These are phyloP conservation scores for Aureobasidium sp. DNA, from an alignment of 2,329 filamentous ascomycete species.

Conservation along the genomic window DNA sequence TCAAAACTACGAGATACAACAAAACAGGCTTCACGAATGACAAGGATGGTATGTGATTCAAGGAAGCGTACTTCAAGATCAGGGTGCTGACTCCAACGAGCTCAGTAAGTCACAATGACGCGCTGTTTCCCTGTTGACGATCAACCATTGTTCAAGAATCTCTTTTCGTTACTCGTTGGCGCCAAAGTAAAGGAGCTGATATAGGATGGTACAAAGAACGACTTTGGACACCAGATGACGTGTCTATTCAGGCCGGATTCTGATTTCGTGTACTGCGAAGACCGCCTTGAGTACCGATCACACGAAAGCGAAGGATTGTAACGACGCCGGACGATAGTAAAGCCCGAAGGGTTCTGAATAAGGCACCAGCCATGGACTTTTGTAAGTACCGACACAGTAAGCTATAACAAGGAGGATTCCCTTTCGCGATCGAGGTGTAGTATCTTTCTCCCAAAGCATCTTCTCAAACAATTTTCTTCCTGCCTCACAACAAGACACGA, in stretches of 20 bases:
- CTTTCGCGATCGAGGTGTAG: neutral
- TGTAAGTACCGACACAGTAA: neutral
- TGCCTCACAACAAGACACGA: neutral
- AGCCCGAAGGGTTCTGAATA: neutral
- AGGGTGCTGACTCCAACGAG: neutral
- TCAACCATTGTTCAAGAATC: neutral
- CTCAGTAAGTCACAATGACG: neutral
- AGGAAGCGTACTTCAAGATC: neutral
- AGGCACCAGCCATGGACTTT: neutral
- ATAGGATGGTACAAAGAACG: too few relatives aligned
- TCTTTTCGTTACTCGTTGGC: neutral
- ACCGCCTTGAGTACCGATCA: neutral
- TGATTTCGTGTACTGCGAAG: neutral
- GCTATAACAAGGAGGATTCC: neutral
- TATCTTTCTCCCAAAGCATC: neutral
- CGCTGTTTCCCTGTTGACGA: too few relatives aligned
- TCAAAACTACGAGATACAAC: neutral
- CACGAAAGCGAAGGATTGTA: neutral
- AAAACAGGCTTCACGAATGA: neutral
- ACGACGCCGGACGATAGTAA: slow-evolving; percentile 4
- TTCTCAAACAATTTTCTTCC: neutral
- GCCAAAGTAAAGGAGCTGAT: neutral
- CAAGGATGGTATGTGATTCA: neutral
- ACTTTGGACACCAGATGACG: neutral
- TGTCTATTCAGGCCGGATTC: neutral